phyloP scores from a whole-genome alignment of 805 yeast species.

The Candida palmyrensis region DNA sequence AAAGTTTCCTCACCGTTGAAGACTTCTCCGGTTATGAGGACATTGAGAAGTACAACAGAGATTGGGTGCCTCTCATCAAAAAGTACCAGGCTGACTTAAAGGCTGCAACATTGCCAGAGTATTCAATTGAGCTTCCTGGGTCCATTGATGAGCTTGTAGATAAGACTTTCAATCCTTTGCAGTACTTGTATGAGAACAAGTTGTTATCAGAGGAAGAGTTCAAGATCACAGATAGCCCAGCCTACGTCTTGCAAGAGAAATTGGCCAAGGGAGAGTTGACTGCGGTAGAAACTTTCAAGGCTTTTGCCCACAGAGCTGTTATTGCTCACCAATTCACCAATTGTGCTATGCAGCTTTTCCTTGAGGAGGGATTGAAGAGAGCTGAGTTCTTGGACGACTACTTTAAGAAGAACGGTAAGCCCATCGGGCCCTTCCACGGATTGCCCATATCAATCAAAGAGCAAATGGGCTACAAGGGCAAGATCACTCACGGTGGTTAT shows the following conservation, averaged over 20 bases:
- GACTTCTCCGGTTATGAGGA: constrained; percentile 32
- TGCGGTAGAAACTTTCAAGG: constrained; percentile 34
- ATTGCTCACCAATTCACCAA: constrained; percentile 42
- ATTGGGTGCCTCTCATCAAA: constrained; percentile 45
- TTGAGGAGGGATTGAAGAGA: constrained; percentile 52
- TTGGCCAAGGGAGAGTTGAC: constrained; percentile 29
- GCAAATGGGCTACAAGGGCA: constrained; percentile 32
- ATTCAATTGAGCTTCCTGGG: constrained; percentile 26
- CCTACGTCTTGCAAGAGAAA: constrained; percentile 18
- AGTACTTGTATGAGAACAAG: constrained; percentile 30
- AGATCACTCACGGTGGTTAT: constrained; percentile 34
- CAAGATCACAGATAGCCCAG: constrained; percentile 33
- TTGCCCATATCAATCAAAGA: constrained; percentile 60
- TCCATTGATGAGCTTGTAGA: constrained; percentile 23
- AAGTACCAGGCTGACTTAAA: constrained; percentile 30
- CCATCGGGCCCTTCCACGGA: constrained; percentile 62
- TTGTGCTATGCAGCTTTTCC: constrained; percentile 41
- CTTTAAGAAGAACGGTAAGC: constrained; percentile 39
- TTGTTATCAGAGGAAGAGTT: constrained; percentile 30
- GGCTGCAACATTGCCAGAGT: constrained; percentile 24
- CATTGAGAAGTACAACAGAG: constrained; percentile 32
- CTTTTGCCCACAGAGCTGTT: constrained; percentile 37
- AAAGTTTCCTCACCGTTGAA: constrained; percentile 27
- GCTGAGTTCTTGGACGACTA: constrained; percentile 54
- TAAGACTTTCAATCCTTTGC: constrained; percentile 32